Evolutionary conservation across 2,329 filamentous ascomycete genomes (phyloP), one percentile per base, ranked within the genome.

Genomic region (Fusarium pseudograminearum): DNA sequence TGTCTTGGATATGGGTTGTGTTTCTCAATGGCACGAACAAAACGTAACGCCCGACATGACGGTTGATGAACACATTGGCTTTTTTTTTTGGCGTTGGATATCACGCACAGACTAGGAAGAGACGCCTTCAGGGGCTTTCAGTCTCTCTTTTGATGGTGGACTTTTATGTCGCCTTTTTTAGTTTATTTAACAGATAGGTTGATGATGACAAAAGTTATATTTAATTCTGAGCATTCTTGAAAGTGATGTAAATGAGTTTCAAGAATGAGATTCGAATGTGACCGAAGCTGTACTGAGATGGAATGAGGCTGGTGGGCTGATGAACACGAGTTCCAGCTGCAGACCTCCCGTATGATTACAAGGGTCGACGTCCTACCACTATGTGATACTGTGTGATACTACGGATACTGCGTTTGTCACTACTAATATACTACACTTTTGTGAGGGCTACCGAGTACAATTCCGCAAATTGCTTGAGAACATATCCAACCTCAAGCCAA

Each of bases 11-110:
- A 46, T 60, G 55, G 42, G 67, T 62, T 31, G 55, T 65, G 56
- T 50, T 68, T 65, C 36, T 46, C n/a, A 33, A 62, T 54, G 62
- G 50, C 31, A 65, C 53, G 34, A 52, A 41, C 42, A 42, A 59
- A 74, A 74, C 72, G 72, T 53, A 68, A 74, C 60, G 69, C 52
- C 65, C 56, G 67, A 62, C 51, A 74, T 69, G 71, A 74, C 52
- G 48, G 67, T 70, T 72, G 36, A 72, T 46, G 72, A 74, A 66
- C 63, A 69, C 61, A 69, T 70, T 63, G 60, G 57, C 63, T 40
- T 33, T 51, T 28, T 26, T 26, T 28, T 48, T 48, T 42, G 63
- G 69, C 71, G 72, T 74, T 74, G 61, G 66, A 68, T 66, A 59
- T 52, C 50, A 40, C 55, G 44, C 46, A 60, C 62, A 48, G 28